A percentile compares a stretch with the other conserved stretches of the same genome.
Conservation (phyloP, 2,329 filamentous ascomycete genomes). For the Gyromitra esculenta region DNA sequence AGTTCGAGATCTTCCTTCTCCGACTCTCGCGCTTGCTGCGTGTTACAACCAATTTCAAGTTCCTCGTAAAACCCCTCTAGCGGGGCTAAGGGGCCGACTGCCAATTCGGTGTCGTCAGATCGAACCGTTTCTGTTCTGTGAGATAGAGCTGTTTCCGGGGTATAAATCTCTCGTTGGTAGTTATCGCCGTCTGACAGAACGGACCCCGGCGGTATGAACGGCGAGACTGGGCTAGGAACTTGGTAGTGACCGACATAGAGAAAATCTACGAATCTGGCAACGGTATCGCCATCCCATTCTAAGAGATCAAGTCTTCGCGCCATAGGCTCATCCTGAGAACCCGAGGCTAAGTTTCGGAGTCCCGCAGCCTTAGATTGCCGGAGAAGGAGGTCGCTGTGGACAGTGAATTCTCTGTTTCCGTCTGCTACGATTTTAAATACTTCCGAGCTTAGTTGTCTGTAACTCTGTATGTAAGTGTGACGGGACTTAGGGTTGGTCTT, state of each 20-base stretch:
- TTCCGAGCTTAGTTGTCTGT: background rate
- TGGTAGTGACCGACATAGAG: conserved; percentile 17
- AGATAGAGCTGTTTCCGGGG: background rate
- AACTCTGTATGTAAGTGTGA: background rate
- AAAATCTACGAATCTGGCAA: conserved; percentile 28
- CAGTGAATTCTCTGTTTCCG: conserved; percentile 4
- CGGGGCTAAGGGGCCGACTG: background rate
- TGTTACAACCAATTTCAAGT: background rate
- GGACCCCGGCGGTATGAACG: background rate
- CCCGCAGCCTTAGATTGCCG: background rate
- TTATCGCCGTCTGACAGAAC: background rate
- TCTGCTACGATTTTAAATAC: conserved; percentile 9
- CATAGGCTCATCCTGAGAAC: background rate
- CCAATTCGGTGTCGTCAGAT: background rate
- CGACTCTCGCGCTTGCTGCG: background rate
- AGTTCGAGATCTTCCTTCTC: background rate
- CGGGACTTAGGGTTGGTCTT: background rate
- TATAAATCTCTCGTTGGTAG: background rate
- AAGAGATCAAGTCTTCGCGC: conserved; percentile 9
- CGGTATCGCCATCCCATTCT: conserved; percentile 28
- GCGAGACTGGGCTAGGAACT: background rate
- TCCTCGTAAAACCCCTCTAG: background rate
- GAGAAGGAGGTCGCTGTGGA: conserved; percentile 12
- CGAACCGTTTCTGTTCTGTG: background rate
- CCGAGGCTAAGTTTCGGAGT: too few relatives aligned